These are phyloP conservation scores for Claviceps arundinis DNA, from an alignment of 2,329 filamentous ascomycete genomes.

Conservation along the genomic window DNA sequence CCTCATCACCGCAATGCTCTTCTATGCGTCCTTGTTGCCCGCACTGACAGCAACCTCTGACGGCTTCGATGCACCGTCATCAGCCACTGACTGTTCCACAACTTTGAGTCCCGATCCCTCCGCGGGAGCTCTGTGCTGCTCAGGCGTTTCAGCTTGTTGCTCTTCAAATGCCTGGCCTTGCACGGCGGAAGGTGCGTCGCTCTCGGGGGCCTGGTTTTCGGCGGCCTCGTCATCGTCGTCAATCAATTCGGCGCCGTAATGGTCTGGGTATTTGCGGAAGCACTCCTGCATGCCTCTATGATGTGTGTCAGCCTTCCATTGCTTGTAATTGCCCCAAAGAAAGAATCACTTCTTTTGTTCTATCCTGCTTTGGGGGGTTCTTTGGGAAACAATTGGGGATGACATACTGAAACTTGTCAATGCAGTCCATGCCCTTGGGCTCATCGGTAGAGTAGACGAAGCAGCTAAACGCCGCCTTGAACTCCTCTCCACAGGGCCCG, in stretches of 20 bases:
- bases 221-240: conserved; percentile 61
- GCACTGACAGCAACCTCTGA: conserved; percentile 19
- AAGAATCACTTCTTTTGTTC: too few relatives aligned
- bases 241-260: conserved; percentile 80
- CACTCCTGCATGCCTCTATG: conserved; percentile 89
- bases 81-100: conserved; percentile 2
- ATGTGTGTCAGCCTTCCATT: conserved; percentile 13
- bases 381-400: too few relatives aligned
- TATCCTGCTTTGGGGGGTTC: too few relatives aligned
- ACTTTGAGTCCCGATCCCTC: conserved; percentile 7
- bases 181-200: not conserved
- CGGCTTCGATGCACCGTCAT: conserved; percentile 7
- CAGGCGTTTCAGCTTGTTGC: not conserved
- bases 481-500: conserved; percentile 89
- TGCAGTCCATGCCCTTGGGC: conserved; percentile 94
- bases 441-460: conserved; percentile 94
- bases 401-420: conserved; percentile 89
- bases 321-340: too few relatives aligned
- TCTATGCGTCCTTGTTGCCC: conserved; percentile 12
- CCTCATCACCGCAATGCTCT: conserved; percentile 10
- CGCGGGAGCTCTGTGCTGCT: conserved; percentile 1
- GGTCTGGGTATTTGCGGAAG: conserved; percentile 82
- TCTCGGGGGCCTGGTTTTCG: conserved; percentile 15
- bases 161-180: not conserved
- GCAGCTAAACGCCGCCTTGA: conserved; percentile 92